phyloP scores from a whole-genome alignment of 257 asterid genomes.

The Vinca minor region DNA sequence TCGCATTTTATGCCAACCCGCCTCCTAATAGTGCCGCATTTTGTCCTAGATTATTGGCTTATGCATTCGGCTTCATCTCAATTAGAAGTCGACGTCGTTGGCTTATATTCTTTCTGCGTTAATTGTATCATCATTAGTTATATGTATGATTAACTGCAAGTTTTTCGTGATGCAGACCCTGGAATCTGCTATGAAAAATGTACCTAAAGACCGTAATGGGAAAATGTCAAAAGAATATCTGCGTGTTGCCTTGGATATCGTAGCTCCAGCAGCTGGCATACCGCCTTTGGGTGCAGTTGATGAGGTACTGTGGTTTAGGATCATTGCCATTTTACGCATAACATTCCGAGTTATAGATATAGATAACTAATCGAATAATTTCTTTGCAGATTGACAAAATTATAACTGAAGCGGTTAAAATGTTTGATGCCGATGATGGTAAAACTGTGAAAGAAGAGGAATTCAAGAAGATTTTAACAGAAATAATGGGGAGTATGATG shows the following conservation, averaged over 20 bases:
- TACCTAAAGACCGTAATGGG: constrained; percentile 60
- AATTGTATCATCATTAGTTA: not conserved
- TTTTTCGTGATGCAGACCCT: constrained; percentile 39
- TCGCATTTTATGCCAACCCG: not conserved
- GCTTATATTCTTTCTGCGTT: no score
- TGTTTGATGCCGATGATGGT: constrained; percentile 53
- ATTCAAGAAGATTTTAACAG: constrained; percentile 70
- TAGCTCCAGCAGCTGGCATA: constrained; percentile 73
- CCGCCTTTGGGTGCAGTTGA: constrained; percentile 82
- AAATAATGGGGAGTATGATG: constrained; percentile 68
- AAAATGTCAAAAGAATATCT: constrained; percentile 58
- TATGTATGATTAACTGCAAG: constrained; percentile 4
- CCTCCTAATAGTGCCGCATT: not conserved
- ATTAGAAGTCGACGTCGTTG: no score
- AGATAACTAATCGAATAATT: not conserved
- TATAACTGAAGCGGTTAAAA: constrained; percentile 45
- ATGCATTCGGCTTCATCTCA: no score
- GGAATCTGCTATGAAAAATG: constrained; percentile 41
- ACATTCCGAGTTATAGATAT: not conserved
- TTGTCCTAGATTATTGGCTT: not conserved
- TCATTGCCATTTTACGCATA: not conserved
- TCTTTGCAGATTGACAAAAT: constrained; percentile 57
- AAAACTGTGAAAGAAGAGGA: constrained; percentile 69
- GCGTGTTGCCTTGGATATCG: constrained; percentile 54
- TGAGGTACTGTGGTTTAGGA: constrained; percentile 35